These are phyloP conservation scores for Jackrogersella minutella DNA, from an alignment of 495 filamentous ascomycete genomes.

Conservation along the genomic window DNA sequence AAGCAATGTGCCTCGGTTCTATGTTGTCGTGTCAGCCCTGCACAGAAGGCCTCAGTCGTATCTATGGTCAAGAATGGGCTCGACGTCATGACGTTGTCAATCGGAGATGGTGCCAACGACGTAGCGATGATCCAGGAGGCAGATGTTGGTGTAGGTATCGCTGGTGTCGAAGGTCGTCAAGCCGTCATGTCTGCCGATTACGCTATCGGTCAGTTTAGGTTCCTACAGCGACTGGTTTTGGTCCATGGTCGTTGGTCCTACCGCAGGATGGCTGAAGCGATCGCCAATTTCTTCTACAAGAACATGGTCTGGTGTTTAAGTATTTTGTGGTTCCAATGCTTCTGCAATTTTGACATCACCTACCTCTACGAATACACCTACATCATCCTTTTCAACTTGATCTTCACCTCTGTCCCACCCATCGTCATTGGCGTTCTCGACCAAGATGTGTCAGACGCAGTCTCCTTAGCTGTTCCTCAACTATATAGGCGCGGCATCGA, in stretches of 20 bases:
- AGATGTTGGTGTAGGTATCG: conserved; percentile 97
- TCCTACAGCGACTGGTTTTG: conserved; percentile 86
- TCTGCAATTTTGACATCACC: conserved; percentile 91
- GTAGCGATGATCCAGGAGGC: conserved; percentile 99
- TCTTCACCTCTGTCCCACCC: conserved; percentile 95
- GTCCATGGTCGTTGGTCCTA: conserved; percentile 99
- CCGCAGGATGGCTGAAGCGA: conserved; percentile 87
- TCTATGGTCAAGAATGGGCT: conserved; percentile 92
- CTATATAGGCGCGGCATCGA: conserved; percentile 96
- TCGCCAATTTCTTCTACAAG: conserved; percentile 99
- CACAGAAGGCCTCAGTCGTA: conserved; percentile 97
- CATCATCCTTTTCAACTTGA: conserved; percentile 93
- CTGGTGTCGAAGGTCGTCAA: conserved; percentile 94
- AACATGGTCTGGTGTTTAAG: conserved; percentile 98
- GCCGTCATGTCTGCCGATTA: conserved; percentile 99
- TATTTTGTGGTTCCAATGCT: conserved; percentile 98
- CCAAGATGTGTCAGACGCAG: conserved; percentile 93
- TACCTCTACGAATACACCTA: conserved; percentile 99
- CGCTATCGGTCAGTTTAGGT: conserved; percentile 97
- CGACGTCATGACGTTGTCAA: conserved; percentile 95
- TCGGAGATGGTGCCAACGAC: conserved; percentile 98
- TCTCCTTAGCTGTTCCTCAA: conserved; percentile 93
- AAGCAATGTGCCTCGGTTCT: conserved; percentile 97
- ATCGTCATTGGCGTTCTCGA: conserved; percentile 97
- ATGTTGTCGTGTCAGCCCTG: conserved; percentile 96